phyloP scores from a whole-genome alignment of 768 basidiomycete genomes.

The Trametopsis cervina region DNA sequence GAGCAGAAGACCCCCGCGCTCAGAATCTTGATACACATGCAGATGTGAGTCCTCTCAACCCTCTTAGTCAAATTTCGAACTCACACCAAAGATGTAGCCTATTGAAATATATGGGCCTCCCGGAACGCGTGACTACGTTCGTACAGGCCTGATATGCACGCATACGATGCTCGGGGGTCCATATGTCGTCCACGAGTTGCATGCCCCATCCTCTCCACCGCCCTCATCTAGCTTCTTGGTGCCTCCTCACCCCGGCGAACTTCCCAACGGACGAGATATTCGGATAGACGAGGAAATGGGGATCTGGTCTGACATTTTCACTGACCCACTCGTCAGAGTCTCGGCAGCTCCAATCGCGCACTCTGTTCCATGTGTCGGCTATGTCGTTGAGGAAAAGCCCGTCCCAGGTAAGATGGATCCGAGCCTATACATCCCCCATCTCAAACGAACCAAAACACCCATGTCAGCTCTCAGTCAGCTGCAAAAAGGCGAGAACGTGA shows the following conservation, averaged over 20 bases:
- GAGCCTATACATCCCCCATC: constrained; percentile 53
- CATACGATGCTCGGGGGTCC: constrained; percentile 57
- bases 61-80: not conserved
- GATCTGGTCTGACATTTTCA: constrained; percentile 61
- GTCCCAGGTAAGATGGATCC: constrained; percentile 76
- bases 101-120: constrained; percentile 83
- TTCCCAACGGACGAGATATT: constrained; percentile 57
- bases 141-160: constrained; percentile 59
- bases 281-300: constrained; percentile 38
- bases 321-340: constrained; percentile 48
- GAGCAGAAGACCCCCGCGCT: constrained; percentile 51
- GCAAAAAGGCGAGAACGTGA: constrained; percentile 56
- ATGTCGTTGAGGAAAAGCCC: constrained; percentile 61
- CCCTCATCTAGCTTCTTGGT: constrained; percentile 42
- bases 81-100: constrained; percentile 31
- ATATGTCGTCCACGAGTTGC: constrained; percentile 82
- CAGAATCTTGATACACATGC: constrained; percentile 16
- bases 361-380: constrained; percentile 78
- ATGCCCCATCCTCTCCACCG: constrained; percentile 51
- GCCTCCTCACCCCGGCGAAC: constrained; percentile 46
- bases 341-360: constrained; percentile 75
- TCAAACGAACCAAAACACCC: constrained; percentile 64
- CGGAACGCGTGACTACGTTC: constrained; percentile 77
- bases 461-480: constrained; percentile 61
- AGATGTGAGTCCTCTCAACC: constrained; percentile 5